Evolutionary conservation across 116 monocot genomes (phyloP).

Genomic region (Dioscorea cayenensis): DNA sequence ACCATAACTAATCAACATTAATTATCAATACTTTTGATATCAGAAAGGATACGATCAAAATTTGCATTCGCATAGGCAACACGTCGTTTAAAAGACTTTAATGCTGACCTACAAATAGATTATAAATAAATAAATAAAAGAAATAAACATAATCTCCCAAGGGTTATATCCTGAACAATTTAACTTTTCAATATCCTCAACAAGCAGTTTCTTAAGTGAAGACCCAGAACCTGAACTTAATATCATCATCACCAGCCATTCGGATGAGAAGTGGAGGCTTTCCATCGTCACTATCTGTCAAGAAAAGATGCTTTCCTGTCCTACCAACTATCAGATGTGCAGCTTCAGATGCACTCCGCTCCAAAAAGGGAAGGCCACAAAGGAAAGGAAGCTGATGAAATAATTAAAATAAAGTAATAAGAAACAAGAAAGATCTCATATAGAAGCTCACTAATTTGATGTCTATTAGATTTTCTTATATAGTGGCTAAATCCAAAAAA

Average conservation of each 20-base stretch:
- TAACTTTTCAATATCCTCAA: not conserved
- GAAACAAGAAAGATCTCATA: not conserved
- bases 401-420: not conserved
- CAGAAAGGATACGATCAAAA: slow-evolving; percentile 86
- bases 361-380: slow-evolving; percentile 74
- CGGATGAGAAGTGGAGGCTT: slow-evolving; percentile 71
- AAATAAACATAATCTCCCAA: not conserved
- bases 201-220: not conserved
- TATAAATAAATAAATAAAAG: not conserved
- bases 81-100: slow-evolving; percentile 67
- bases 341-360: slow-evolving; percentile 45
- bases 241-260: slow-evolving; percentile 72
- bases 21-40: not conserved
- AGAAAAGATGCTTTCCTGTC: slow-evolving; percentile 89
- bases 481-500: too few relatives aligned
- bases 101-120: slow-evolving; percentile 55
- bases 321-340: slow-evolving; percentile 80
- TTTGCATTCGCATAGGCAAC: slow-evolving; percentile 89
- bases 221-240: slow-evolving; percentile 59
- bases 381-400: slow-evolving; percentile 70
- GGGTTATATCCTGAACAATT: not conserved
- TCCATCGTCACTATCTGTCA: slow-evolving; percentile 66
- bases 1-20: not conserved
- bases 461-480: too few relatives aligned
- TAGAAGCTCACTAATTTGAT: too few relatives aligned